A percentile compares a stretch with the other conserved stretches of the same genome.
phyloP scores from a whole-genome alignment of 306 rosid genomes.

The Delonix regia region DNA sequence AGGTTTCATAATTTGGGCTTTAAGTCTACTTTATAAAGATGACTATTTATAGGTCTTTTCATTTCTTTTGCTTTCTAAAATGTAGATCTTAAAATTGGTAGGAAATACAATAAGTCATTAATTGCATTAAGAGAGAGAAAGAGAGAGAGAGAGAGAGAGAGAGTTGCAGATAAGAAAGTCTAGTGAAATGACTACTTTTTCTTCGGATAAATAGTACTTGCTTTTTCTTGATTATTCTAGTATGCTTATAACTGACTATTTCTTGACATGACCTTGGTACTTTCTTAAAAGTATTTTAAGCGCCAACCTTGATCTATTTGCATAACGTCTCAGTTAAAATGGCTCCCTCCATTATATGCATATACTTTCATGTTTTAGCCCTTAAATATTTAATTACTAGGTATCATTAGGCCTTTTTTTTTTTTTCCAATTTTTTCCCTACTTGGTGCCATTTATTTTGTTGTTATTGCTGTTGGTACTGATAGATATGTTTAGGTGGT shows the following conservation, averaged over 20 bases:
- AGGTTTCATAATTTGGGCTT: neutral
- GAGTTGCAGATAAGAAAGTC: neutral
- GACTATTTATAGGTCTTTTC: neutral
- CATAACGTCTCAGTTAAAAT: neutral
- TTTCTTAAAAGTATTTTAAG: neutral
- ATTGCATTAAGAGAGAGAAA: neutral
- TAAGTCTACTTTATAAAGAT: neutral
- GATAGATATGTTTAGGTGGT: slow-evolving; percentile 16
- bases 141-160: neutral
- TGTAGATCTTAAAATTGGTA: neutral
- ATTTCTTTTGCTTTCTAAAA: neutral
- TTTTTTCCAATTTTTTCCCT: neutral
- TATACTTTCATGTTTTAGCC: neutral
- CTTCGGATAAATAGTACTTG: neutral
- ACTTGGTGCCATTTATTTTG: neutral
- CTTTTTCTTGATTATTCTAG: neutral
- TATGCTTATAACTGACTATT: neutral
- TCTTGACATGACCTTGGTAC: neutral
- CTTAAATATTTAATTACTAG: neutral
- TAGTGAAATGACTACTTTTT: neutral
- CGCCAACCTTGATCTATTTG: neutral
- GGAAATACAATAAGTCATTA: neutral
- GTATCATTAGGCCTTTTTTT: slow-evolving; percentile 2
- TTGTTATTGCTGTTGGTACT: slow-evolving; percentile 1
- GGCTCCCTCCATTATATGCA: neutral